A percentile compares a stretch with the other conserved stretches of the same genome.
These are phyloP conservation scores for Neurospora sp. DNA, from an alignment of 495 filamentous ascomycete species.

Conservation along the genomic window DNA sequence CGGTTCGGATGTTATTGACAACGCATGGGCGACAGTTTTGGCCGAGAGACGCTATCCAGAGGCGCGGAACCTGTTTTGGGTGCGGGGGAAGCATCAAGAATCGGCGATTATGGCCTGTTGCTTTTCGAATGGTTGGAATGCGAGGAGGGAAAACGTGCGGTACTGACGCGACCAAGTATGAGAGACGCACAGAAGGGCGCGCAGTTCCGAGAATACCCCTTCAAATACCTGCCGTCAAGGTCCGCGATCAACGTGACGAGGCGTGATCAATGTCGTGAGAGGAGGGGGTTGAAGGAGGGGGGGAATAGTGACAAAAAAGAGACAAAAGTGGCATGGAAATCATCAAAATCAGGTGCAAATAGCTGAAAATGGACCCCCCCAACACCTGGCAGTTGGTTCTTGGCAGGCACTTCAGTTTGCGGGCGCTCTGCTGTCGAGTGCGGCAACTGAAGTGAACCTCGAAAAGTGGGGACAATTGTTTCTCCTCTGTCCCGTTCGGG, in stretches of 20 bases:
- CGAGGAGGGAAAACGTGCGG: neutral
- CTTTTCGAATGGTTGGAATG: neutral
- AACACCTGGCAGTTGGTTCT: neutral
- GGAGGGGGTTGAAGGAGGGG: neutral
- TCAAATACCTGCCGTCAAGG: neutral
- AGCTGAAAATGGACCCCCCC: neutral
- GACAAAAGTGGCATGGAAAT: neutral
- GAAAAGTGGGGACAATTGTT: neutral
- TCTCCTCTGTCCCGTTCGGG: neutral
- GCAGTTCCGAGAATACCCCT: neutral
- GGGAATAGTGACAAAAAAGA: neutral
- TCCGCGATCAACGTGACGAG: neutral
- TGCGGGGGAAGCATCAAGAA: conserved; percentile 22
- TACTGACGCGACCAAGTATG: neutral
- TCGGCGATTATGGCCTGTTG: conserved; percentile 4
- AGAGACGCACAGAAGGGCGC: neutral
- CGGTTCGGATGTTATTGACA: neutral
- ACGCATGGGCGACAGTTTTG: neutral
- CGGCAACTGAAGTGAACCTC: neutral
- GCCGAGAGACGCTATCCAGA: conserved; percentile 17
- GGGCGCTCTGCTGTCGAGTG: neutral
- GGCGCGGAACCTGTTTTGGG: conserved; percentile 12
- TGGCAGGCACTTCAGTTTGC: neutral
- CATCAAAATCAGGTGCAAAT: neutral
- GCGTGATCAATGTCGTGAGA: neutral